These are phyloP conservation scores for Citrus unshiu DNA, from an alignment of 345 rosid species.

Conservation along the genomic window DNA sequence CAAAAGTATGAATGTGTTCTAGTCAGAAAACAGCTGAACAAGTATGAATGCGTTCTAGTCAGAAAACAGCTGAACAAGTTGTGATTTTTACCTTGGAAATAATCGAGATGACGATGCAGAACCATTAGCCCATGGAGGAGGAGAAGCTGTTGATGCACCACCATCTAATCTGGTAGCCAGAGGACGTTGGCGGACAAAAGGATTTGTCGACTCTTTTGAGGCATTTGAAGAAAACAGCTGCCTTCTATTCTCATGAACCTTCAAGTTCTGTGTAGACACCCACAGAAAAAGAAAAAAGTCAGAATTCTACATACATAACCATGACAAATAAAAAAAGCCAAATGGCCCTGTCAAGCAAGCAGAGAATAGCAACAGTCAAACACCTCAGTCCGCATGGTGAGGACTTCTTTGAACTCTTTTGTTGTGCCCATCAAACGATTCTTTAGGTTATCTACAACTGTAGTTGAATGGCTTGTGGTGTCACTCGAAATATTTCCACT, in stretches of 20 bases:
- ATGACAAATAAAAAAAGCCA: background rate
- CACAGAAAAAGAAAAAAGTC: background rate
- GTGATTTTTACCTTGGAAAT: slow-evolving; percentile 27
- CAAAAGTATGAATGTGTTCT: background rate
- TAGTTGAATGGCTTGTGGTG: slow-evolving; percentile 63
- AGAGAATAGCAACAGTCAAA: background rate
- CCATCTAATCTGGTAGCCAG: slow-evolving; percentile 52
- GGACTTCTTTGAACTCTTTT: slow-evolving; percentile 84
- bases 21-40: background rate
- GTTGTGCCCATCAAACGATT: slow-evolving; percentile 76
- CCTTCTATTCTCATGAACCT: slow-evolving; percentile 76
- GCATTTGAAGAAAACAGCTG: slow-evolving; percentile 68
- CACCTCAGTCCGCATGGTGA: slow-evolving; percentile 85
- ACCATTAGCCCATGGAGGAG: slow-evolving; percentile 74
- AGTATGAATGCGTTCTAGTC: background rate
- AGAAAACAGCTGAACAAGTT: background rate
- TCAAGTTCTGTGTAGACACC: slow-evolving; percentile 47
- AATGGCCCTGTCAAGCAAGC: background rate
- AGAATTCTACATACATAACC: background rate
- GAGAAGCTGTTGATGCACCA: slow-evolving; percentile 47
- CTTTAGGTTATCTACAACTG: slow-evolving; percentile 76
- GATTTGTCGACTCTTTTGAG: slow-evolving; percentile 67
- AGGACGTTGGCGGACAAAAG: slow-evolving; percentile 77
- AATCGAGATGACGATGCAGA: slow-evolving; percentile 40
- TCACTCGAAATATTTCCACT: slow-evolving; percentile 61